These are phyloP conservation scores for Suillus fuscotomentosus DNA, from an alignment of 768 basidiomycete genomes.

Conservation along the genomic window DNA sequence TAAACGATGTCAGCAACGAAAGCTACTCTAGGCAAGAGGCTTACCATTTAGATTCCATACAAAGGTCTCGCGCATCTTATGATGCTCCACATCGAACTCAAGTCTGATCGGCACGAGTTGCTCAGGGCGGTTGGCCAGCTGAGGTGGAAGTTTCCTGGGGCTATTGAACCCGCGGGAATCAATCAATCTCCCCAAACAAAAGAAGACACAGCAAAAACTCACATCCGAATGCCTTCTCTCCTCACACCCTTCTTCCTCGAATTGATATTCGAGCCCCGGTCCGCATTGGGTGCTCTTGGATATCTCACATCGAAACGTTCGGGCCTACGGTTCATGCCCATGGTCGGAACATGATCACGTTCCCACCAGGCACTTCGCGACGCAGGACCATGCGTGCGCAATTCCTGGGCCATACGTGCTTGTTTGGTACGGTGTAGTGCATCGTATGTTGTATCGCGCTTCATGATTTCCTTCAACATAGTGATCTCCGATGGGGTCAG, in stretches of 20 bases:
- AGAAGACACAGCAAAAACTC: conserved; percentile 35
- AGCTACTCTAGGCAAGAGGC: conserved; percentile 20
- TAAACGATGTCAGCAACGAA: conserved; percentile 27
- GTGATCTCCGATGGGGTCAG: conserved; percentile 34
- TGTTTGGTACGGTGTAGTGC: conserved; percentile 46
- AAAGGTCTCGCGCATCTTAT: conserved; percentile 94
- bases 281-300: conserved; percentile 44
- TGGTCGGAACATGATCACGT: conserved; percentile 42
- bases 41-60: conserved; percentile 96
- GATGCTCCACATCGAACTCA: conserved; percentile 93
- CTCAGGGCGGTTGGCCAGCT: conserved; percentile 66
- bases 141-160: conserved; percentile 56
- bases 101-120: conserved; percentile 92
- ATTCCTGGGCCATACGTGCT: conserved; percentile 50
- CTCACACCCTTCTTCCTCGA: conserved; percentile 51
- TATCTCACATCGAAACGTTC: conserved; percentile 54
- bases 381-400: conserved; percentile 41
- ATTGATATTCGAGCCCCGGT: conserved; percentile 20
- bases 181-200: background rate
- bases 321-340: conserved; percentile 27
- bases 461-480: conserved; percentile 35
- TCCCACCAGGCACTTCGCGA: conserved; percentile 61
- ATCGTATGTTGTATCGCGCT: conserved; percentile 46
- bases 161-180: conserved; percentile 32
- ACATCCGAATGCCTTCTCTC: conserved; percentile 77